Base-by-base conservation (phyloP, 1,284 basidiomycete genomes). In the Psilocybe mexicana region DNA sequence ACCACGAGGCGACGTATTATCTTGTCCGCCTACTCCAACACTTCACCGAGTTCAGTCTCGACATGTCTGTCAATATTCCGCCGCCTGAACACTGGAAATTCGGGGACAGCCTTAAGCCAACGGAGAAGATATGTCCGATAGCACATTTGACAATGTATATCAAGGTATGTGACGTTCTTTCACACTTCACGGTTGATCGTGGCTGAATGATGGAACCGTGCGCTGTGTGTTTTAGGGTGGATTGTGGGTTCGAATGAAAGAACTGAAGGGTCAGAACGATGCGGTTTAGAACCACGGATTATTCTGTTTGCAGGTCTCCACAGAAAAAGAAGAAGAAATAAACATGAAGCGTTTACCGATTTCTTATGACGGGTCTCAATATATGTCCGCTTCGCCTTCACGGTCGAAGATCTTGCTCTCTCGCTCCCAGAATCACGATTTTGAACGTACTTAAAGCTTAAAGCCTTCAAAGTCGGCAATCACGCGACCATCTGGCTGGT, bases 41-140 rank as follows among this genome's bases (percentile, higher is more conserved):
- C n/a, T 84, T 83, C 65, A 69, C 72, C 7, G 61, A 61, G 1
- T 75, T 86, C 59, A 62, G 67, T 2, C 68, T 84, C 1, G 80
- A 72, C 1, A 69, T 60, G 33, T 72, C 78, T 42, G 70, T 68
- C 0, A 74, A 77, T 45, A 65, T 70, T 1, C 63, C 60, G 26
- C 72, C 74, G 2, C 76, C 75, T n/a, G 58, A 57, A 12, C 62
- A 67, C 6, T 78, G 76, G 77, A 59, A 57, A 11, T 52, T 59
- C 8, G 52, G 38, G 10, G 35, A 55, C 14, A 70, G 71, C 10
- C 67, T 69, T 33, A 74, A 71, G 61, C 67, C 62, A 10, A 68
- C 56, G 42, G 77, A 79, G 60, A 74, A 72, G 58, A 63, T 79
- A 24, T 64, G 68, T 53, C 70, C 73, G 1, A 69, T 64, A 35